phyloP scores from a whole-genome alignment of 805 yeast genomes.

The Suhomyces prunicola region DNA sequence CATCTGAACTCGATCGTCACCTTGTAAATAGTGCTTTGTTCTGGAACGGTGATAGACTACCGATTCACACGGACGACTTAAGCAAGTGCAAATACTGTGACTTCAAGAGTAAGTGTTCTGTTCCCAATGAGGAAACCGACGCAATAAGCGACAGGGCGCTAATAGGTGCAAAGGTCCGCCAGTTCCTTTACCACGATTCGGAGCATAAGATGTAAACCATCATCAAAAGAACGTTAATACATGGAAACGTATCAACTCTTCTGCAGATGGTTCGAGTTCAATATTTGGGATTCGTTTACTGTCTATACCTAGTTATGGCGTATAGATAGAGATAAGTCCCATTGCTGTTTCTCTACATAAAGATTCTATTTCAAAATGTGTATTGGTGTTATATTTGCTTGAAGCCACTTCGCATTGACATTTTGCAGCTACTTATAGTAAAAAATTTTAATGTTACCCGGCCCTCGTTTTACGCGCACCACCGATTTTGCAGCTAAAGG shows the following conservation, averaged over 20 bases:
- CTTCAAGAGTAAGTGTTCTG: slow-evolving; percentile 30
- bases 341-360: neutral
- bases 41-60: slow-evolving; percentile 60
- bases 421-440: neutral
- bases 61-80: slow-evolving; percentile 40
- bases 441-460: neutral
- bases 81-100: slow-evolving; percentile 55
- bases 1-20: slow-evolving; percentile 21
- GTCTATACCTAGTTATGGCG: slow-evolving; percentile 37
- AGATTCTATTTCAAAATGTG: neutral
- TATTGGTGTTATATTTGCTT: neutral
- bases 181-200: neutral
- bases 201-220: slow-evolving; percentile 9
- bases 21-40: slow-evolving; percentile 38
- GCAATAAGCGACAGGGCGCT: neutral
- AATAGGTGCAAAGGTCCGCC: neutral
- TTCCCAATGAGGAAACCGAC: slow-evolving; percentile 6
- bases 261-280: slow-evolving; percentile 11
- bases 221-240: slow-evolving; percentile 13
- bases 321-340: slow-evolving; percentile 43
- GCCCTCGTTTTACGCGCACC: neutral
- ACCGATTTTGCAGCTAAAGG: neutral
- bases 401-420: neutral
- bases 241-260: slow-evolving; percentile 9
- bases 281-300: slow-evolving; percentile 60